Evolutionary conservation across 2,329 filamentous ascomycete species (phyloP), one percentile per base, ranked within the genome.

Genomic region (Dactylellina parvicollis): DNA sequence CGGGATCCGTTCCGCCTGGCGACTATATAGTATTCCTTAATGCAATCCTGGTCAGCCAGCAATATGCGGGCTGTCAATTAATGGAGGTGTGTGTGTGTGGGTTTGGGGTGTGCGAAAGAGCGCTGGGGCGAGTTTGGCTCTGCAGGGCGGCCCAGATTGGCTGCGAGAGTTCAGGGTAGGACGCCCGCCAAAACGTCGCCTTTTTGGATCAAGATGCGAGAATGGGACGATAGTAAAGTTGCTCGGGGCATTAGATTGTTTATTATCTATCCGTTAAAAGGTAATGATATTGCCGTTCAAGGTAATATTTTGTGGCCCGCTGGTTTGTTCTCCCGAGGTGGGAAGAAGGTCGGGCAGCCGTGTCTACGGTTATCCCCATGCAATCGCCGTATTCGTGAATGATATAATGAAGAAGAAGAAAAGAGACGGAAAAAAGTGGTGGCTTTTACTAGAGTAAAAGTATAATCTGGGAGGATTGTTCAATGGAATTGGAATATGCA

Each of bases 1-100:
- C 67, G 60, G 67, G 52, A 65, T 59, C 44, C 42, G 59, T 65
- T 52, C 67, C 67, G 66, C 52, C 66, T 34, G 57, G 66, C 66
- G 54, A 72, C 59, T 72, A 72, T 72, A 72, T 72, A 72, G 46
- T 65, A 61, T 62, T 69, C 10, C 42, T 26, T 49, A 65, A 65
- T 65, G 52, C 60, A 55, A 72, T 65, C 67, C 67, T 40, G 59
- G 59, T 65, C 55, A 54, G 36, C 52, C 59, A 59, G 59, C 55
- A 72, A 72, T 72, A 72, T 61, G 47, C 52, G 22, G 59, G 52
- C 44, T 64, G 67, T 64, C 67, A 72, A 54, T 65, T 72, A 64
- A 40, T 59, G 22, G 34, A 28, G 56, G 36, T 49, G 26, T 49
- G 59, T 62, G 66, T 71, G 66, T 62, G 56, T 70, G 56, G 49